phyloP scores from a whole-genome alignment of 1,284 basidiomycete species.

The Puccinia novopanici region DNA sequence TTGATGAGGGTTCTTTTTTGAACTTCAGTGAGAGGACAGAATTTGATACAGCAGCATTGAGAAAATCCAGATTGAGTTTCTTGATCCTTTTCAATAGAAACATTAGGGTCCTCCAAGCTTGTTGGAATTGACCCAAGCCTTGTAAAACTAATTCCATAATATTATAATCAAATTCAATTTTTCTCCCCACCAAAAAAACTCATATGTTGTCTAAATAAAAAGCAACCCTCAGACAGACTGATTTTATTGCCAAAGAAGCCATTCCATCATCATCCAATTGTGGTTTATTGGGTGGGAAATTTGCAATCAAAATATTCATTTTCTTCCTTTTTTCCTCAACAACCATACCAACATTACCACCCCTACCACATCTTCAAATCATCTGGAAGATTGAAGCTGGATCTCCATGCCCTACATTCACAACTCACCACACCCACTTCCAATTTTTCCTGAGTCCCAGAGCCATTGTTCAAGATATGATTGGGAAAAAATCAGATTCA shows the following conservation, averaged over 20 bases:
- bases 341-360: background rate
- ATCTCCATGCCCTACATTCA: background rate
- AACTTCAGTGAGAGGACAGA: background rate
- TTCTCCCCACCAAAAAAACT: background rate
- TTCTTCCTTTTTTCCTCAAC: background rate
- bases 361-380: constrained; percentile 5
- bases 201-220: constrained; percentile 4
- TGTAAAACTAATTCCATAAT: background rate
- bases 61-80: background rate
- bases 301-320: background rate
- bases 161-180: background rate
- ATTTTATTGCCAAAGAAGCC: background rate
- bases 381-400: constrained; percentile 12
- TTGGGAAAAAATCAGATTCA: background rate
- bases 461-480: constrained; percentile 12
- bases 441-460: constrained; percentile 26
- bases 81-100: background rate
- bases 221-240: background rate
- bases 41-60: background rate
- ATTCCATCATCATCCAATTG: constrained; percentile 6
- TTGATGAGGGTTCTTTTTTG: background rate
- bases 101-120: background rate
- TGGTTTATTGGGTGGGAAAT: background rate
- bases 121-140: background rate
- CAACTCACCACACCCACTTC: background rate